Base-by-base conservation (phyloP, 768 basidiomycete species). In the Russula virescens region DNA sequence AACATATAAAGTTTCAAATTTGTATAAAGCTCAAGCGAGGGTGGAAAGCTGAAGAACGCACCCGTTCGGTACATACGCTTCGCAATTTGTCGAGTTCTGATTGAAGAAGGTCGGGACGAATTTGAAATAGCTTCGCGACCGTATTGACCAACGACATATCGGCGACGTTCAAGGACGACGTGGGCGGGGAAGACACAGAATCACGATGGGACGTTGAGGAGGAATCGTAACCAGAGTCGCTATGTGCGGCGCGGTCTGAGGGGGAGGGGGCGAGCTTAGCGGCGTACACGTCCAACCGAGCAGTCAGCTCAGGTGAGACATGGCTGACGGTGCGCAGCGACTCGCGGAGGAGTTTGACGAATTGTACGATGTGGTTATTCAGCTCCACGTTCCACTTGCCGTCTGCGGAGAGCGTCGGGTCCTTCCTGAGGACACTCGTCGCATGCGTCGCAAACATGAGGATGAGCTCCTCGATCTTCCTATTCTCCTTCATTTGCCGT, bases 391-490 rank as follows among this genome's bases (percentile, higher is more conserved):
- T 98, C 95, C 95, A 98, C 38, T 63, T 63, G 23, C 84, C 89
- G 52, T 97, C 94, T 25, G 85, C 89, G 18, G 81, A 81, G 1
- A 94, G 77, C 2, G 89, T 81, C 0, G 90, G 90, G 67, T 95
- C 93, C 75, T 97, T 97, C 81, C 87, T 89, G 63, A 98, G 81
- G 10, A 91, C 84, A 28, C 83, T 81, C 3, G 91, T 93, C 3
- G 96, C 91, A 56, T 93, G 87, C 1, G 94, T 91, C 13, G 95
- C 95, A 70, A 98, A 98, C 81, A 91, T 90, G 55, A 99, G 80
- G 62, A 99, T 96, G 58, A 99, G 87, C 66, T 98, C 94, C 75
- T 99, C 97, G 43, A 98, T 91, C 77, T 96, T 97, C 50, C 97
- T 83, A 73, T 92, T 95, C 73, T 98, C 95, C 74, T 93, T 92